Evolutionary conservation across 2,329 filamentous ascomycete genomes (phyloP), one percentile per base, ranked within the genome.

Genomic region (Fusarium musae): DNA sequence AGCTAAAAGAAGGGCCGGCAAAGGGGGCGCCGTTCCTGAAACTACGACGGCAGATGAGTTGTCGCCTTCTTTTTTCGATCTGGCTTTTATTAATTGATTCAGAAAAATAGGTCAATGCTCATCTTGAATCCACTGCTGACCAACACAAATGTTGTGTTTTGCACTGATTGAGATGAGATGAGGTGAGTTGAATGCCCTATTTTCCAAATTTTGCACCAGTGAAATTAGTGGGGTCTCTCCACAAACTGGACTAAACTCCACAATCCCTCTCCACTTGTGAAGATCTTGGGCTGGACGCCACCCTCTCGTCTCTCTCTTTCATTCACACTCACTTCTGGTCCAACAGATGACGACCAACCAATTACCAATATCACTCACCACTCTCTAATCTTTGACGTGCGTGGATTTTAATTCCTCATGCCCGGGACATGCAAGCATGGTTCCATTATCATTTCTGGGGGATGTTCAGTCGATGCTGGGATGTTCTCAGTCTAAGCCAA

Each of bases 241-340:
- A 53, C 66, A 68, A 69, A 69, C 66, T 54, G 63, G 15, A 36
- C 44, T 59, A 63, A 68, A 69, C 66, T 58, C 66, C 50, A 44
- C 50, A 30, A n/a, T 36, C 19, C 23, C 21, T 42, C 40, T 32
- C 47, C 59, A 58, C 59, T 32, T 57, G 15, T 36, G 39, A 44
- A 62, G 59, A 62, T 62, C 59, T 58, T 32, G 32, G 44, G 26
- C 39, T 53, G 50, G 23, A 36, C 36, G 28, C 52, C 53, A 46
- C 42, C n/a, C 39, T 53, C 13, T 37, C n/a, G 10, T 34, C n/a
- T 26, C 30, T 52, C 23, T 23, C 23, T 23, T 23, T 23, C 40
- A 47, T 26, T 26, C 26, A 26, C 26, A 26, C 26, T 26, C 6
- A 26, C 17, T 13, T 57, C 54, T 57, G 11, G 21, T 23, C 39